These are phyloP conservation scores for Venturia carpophila DNA, from an alignment of 2,329 filamentous ascomycete genomes.

Conservation along the genomic window DNA sequence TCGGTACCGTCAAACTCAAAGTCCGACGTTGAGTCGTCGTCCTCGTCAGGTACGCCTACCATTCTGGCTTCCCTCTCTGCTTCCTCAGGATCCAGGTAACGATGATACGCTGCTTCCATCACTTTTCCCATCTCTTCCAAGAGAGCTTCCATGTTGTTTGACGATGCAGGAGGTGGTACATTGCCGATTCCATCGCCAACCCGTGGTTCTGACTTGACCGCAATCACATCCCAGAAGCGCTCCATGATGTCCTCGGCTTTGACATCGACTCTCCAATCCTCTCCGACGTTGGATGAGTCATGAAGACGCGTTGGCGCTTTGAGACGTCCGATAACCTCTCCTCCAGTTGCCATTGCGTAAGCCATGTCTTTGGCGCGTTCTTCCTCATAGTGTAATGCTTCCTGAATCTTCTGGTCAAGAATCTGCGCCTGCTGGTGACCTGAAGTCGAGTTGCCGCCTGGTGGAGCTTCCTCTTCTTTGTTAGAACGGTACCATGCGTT, in stretches of 20 bases:
- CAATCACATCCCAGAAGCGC: conserved; percentile 7
- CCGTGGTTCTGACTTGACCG: neutral
- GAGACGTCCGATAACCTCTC: neutral
- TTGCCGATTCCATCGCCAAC: neutral
- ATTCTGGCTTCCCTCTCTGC: conserved; percentile 3
- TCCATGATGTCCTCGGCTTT: conserved; percentile 7
- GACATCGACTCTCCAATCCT: conserved; percentile 7
- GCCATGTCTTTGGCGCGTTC: conserved; percentile 1
- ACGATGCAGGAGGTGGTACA: neutral
- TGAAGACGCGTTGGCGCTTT: neutral
- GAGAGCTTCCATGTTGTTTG: neutral
- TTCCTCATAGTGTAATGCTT: neutral
- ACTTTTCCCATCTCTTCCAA: conserved; percentile 1
- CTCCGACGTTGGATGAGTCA: neutral
- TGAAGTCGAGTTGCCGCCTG: neutral
- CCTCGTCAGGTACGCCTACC: neutral
- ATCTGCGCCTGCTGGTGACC: neutral
- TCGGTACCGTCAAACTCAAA: neutral
- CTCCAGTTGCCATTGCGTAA: neutral
- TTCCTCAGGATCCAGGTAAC: conserved; percentile 3
- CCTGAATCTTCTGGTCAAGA: neutral
- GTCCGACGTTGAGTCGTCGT: neutral
- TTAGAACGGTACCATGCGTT: neutral
- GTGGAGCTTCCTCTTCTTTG: neutral
- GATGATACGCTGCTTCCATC: conserved; percentile 6